These are phyloP conservation scores for Themeda triandra DNA, from an alignment of 176 grass and related monocot species.

Conservation along the genomic window DNA sequence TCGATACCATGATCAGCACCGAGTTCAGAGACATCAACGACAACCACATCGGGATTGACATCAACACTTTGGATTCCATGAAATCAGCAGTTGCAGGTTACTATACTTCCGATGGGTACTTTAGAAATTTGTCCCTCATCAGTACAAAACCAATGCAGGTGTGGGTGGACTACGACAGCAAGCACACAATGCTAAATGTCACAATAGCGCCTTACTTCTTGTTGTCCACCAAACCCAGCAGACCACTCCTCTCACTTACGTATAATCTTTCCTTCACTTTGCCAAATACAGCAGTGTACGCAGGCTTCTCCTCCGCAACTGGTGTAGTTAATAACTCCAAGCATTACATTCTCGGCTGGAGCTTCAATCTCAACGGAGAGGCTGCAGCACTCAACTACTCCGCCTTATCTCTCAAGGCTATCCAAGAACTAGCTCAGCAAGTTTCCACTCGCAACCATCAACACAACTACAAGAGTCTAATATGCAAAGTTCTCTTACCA, in stretches of 20 bases:
- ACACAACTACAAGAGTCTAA: too few species aligned
- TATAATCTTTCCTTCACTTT: conserved; percentile 6
- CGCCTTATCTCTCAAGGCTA: background rate
- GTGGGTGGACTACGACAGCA: too few species aligned
- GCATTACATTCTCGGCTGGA: conserved; percentile 44
- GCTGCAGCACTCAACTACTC: conserved; percentile 28
- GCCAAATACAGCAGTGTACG: background rate
- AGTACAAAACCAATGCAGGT: too few species aligned
- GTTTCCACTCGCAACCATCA: too few species aligned
- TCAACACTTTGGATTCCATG: conserved; percentile 14
- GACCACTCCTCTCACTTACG: background rate
- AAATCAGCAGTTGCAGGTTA: background rate
- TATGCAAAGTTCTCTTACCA: too few species aligned
- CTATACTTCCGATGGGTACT: background rate
- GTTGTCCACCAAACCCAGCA: background rate
- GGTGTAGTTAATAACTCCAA: background rate
- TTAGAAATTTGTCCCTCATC: background rate
- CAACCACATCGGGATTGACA: conserved; percentile 40
- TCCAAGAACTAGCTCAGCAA: background rate
- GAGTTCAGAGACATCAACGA: conserved; percentile 18
- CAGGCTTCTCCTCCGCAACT: conserved; percentile 28
- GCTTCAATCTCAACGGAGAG: conserved; percentile 32
- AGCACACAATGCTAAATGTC: background rate
- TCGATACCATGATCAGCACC: background rate
- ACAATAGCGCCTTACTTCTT: background rate